Base-by-base conservation (phyloP, 1,284 basidiomycete species). In the Pyrrhoderma lamaoense region DNA sequence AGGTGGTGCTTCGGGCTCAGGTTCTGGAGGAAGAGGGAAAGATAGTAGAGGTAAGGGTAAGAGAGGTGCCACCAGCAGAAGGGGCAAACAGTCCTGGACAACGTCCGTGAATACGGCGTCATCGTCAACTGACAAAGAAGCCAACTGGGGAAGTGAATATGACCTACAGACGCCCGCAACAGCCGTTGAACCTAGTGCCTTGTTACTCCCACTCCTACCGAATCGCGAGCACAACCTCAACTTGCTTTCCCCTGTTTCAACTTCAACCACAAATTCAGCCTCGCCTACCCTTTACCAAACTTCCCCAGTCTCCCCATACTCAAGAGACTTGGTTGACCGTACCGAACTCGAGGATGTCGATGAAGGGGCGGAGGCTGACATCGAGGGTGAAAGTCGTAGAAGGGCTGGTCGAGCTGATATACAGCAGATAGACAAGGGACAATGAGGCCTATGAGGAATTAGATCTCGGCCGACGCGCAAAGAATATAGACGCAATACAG, bases 1-100 rank as follows among this genome's bases (percentile, higher is more conserved):
- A 3, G 50, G 43, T 16, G 27, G 7, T 5, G 27, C 27, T 31
- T 51, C 51, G 0, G 38, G 45, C 7, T 52, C 52, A 8, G 51
- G 45, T 18, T 52, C 51, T 3, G 34, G 42, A 31, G 9, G 19
- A 27, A 23, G 13, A 22, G 23, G 22, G 8, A 35, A 40, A 11
- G 44, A 36, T n/a, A 38, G 34, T n/a, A 38, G 34, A n/a, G 47
- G 34, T 0, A 42, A 25, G 18, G 36, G 13, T 19, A 23, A 14
- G 13, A 27, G 38, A 11, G 27, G 27, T 5, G 27, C 11, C 11
- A 5, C 27, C 11, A 31, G 27, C 5, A 31, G 27, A 2, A 13
- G 39, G 8, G 34, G 43, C 13, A 45, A 14, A 37, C 21, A 45
- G 14, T 21, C 43, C 19, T 45, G 49, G 43, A 18, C 19, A 11